Base-by-base conservation (phyloP, 306 rosid genomes). In the Begonia loranthoides region DNA sequence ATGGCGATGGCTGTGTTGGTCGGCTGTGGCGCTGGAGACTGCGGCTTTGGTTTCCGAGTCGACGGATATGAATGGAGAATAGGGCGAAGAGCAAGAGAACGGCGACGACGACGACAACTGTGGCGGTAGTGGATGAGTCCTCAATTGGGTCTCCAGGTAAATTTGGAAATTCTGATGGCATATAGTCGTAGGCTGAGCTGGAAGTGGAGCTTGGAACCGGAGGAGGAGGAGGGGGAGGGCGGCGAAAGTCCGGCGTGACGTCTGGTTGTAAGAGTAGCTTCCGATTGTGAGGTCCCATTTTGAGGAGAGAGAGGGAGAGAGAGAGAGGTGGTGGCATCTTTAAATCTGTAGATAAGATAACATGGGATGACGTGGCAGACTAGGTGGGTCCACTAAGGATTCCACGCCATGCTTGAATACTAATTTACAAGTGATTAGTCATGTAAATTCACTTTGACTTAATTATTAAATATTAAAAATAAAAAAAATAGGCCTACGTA, bases 21-120 rank as follows among this genome's bases (percentile, higher is more conserved):
- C 39, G 19, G 49, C 4, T 43, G 21, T 24, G 41, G 1, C 52
- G 12, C 13, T 13, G 16, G 4, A 28, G 36, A 28, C 36, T 28
- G 54, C 36, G 10, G 41, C 36, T 52, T 62, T 2, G 15, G 41
- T 28, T 5, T 13, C 57, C 11, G 17, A 48, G 46, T 1, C 50
- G 56, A 7, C 66, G 72, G 28, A 60, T 9, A 52, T 61, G 61
- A 15, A 66, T 33, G 49, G 57, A 14, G 50, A 72, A 9, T 65
- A 77, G 56, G 53, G 50, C 61, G 7, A 72, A 5, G 61, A 74
- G 45, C 52, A 69, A 60, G 12, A 81, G 12, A 1, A 61, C 44
- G 3, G 64, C 13, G 70, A 77, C 41, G 49, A 70, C 15, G 57
- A 50, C 13, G 41, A 75, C 48, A 16, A 60, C 36, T 5, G 51